These are phyloP conservation scores for Cryphonectria naterciae DNA, from an alignment of 2,329 filamentous ascomycete species.

Conservation along the genomic window DNA sequence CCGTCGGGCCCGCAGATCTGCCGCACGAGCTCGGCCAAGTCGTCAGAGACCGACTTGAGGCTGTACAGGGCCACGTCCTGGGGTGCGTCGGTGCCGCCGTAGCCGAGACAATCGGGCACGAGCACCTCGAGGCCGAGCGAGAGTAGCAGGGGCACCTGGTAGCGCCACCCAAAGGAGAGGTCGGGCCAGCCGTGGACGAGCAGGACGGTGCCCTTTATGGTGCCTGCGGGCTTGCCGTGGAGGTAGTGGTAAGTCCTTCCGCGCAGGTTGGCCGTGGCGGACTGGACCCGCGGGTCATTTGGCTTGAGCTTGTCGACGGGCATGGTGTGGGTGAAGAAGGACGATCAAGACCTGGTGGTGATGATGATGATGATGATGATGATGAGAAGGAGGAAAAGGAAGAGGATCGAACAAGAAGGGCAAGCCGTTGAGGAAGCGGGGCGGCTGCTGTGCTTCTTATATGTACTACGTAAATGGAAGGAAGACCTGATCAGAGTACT, in stretches of 20 bases:
- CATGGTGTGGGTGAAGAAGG: slow-evolving; percentile 36
- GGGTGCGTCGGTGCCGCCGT: slow-evolving; percentile 75
- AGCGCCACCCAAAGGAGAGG: slow-evolving; percentile 82
- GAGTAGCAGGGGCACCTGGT: slow-evolving; percentile 79
- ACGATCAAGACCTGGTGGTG: neutral
- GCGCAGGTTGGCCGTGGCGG: slow-evolving; percentile 65
- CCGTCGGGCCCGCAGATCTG: slow-evolving; percentile 49
- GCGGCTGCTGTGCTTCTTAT: neutral
- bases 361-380: too few relatives aligned
- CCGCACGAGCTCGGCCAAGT: slow-evolving; percentile 73
- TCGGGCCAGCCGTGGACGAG: slow-evolving; percentile 82
- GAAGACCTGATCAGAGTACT: neutral
- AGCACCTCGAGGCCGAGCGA: slow-evolving; percentile 77
- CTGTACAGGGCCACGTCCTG: slow-evolving; percentile 66
- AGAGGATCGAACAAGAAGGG: neutral
- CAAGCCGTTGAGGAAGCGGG: neutral
- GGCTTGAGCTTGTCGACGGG: slow-evolving; percentile 65
- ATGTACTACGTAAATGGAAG: neutral
- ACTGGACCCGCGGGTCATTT: slow-evolving; percentile 68
- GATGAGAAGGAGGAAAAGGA: too few relatives aligned
- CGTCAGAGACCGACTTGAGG: slow-evolving; percentile 72
- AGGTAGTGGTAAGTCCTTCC: slow-evolving; percentile 73
- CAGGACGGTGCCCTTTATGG: slow-evolving; percentile 37
- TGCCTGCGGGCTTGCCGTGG: slow-evolving; percentile 53
- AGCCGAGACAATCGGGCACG: slow-evolving; percentile 85